These are phyloP conservation scores for Phialophora tarda DNA, from an alignment of 2,329 filamentous ascomycete species.

Conservation along the genomic window DNA sequence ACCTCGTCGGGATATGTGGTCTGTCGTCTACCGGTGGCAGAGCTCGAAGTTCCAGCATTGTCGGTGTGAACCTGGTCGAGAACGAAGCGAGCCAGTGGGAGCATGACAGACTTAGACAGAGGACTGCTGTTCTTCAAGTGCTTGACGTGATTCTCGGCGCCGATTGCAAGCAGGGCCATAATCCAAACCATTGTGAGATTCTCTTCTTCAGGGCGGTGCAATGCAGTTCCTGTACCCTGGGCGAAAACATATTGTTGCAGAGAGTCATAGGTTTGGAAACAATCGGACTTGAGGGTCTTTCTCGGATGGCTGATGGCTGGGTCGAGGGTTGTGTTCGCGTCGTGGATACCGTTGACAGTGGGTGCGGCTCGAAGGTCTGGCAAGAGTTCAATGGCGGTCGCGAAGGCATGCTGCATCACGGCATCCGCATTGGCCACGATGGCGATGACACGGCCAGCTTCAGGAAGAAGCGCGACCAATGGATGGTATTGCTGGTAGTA, in stretches of 20 bases:
- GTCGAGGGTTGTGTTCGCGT: conserved; percentile 8
- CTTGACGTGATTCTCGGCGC: conserved; percentile 32
- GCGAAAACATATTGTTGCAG: conserved; percentile 24
- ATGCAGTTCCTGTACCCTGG: conserved; percentile 2
- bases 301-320: conserved; percentile 9
- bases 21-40: neutral
- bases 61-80: conserved; percentile 16
- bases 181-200: conserved; percentile 34
- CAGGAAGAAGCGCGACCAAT: conserved; percentile 36
- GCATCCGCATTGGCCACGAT: conserved; percentile 15
- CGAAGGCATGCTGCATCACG: conserved; percentile 27
- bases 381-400: conserved; percentile 24
- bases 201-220: conserved; percentile 14
- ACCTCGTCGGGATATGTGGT: conserved; percentile 7
- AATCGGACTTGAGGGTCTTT: conserved; percentile 4
- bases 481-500: conserved; percentile 37
- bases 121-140: conserved; percentile 13
- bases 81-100: conserved; percentile 12
- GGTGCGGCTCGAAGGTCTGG: conserved; percentile 2
- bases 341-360: conserved; percentile 26
- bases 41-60: neutral
- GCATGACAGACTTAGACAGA: conserved; percentile 13
- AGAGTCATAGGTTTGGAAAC: conserved; percentile 19
- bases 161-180: conserved; percentile 25
- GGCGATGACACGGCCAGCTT: conserved; percentile 21